Percentiles rank a stretch among this genome's conserved stretches.
Conservation (phyloP, 306 rosid genomes). For the Prunus persica region DNA sequence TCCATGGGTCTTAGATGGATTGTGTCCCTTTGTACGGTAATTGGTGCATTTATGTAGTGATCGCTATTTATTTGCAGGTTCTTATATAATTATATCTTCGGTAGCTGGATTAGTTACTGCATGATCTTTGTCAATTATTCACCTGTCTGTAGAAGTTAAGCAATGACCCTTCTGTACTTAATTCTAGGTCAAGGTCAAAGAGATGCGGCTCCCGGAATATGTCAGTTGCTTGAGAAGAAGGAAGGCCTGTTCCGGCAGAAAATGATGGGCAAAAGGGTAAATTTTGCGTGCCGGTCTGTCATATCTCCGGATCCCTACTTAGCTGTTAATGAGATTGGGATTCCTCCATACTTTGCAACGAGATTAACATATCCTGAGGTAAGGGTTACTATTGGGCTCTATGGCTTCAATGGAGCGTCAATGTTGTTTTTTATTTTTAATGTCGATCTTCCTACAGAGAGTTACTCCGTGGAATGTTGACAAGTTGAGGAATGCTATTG, state of each 20-base stretch:
- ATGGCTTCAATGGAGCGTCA: neutral
- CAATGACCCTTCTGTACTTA: conserved; percentile 19
- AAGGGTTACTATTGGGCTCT: conserved; percentile 17
- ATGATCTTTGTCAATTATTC: neutral
- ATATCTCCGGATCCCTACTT: conserved; percentile 97
- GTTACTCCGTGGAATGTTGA: conserved; percentile 86
- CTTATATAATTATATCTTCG: too few species aligned
- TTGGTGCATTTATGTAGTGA: neutral
- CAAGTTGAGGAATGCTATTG: conserved; percentile 63
- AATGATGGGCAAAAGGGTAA: conserved; percentile 99
- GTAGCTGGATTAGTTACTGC: neutral
- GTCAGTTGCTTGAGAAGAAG: conserved; percentile 93
- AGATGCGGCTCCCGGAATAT: conserved; percentile 61
- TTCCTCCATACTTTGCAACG: conserved; percentile 88
- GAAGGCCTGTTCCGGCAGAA: conserved; percentile 97
- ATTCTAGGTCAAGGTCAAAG: conserved; percentile 48
- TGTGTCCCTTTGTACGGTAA: neutral
- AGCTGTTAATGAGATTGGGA: conserved; percentile 97
- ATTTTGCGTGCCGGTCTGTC: conserved; percentile 96
- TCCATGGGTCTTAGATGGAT: too few species aligned
- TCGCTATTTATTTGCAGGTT: too few species aligned
- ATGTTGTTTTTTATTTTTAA: conserved; percentile 8
- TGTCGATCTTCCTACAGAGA: conserved; percentile 51
- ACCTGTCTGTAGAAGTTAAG: conserved; percentile 7
- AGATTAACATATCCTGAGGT: conserved; percentile 94